Base-by-base conservation (phyloP, 1,139 yeast genomes). In the Yamadazyma atmosphaerica region DNA sequence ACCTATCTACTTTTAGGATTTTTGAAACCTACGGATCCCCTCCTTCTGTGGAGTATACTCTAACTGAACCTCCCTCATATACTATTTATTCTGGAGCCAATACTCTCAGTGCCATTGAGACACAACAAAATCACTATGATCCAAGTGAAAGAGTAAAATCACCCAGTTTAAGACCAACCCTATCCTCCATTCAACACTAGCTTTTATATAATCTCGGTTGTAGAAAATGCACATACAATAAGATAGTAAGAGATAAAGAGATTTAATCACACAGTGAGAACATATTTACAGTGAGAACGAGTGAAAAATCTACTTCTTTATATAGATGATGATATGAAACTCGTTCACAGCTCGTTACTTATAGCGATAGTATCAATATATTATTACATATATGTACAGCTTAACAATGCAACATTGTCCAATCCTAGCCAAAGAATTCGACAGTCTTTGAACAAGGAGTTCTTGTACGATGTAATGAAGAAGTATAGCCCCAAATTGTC, bases 401-500 rank as follows among this genome's bases (percentile, higher is more conserved):
- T 4, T 17, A 4, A 6, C 32, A 17, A 16, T 16, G 32, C 12
- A 4, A 16, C 5, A 10, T 13, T 16, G 7, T 21, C 7, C 23
- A n/a, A n/a, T n/a, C n/a, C n/a, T n/a, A n/a, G n/a, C n/a, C n/a
- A n/a, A n/a, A n/a, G n/a, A n/a, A n/a, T n/a, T n/a, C n/a, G n/a
- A n/a, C n/a, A n/a, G n/a, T 19, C 22, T 9, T 9, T 19, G 22
- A 9, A 6, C 22, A n/a, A 19, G 8, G 9, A 17, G 10, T 6
- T 8, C 13, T 12, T 16, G 10, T 19, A 29, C n/a, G 28, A 38
- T 27, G 24, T 38, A 3, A 24, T 39, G 24, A 18, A 33, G 13
- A 37, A 39, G 15, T 23, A 23, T 18, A 22, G 33, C 10, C 67
- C 63, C 31, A 75, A 74, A 43, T 58, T 71, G 13, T 57, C 79